Evolutionary conservation across 805 yeast species (phyloP).

Genomic region (Ogataea philodendri): DNA sequence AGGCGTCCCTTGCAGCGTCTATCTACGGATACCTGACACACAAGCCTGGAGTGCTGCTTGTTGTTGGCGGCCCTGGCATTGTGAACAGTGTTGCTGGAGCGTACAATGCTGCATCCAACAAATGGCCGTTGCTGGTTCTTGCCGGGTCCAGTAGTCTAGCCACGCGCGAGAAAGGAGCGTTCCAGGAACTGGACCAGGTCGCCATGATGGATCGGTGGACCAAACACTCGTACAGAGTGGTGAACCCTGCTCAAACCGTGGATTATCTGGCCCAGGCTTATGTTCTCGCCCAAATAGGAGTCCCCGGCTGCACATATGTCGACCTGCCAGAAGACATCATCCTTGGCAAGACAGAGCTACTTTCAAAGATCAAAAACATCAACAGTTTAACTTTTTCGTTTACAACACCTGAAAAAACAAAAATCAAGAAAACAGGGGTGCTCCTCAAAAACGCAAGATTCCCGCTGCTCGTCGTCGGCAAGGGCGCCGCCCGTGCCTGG

Average conservation of each 20-base stretch:
- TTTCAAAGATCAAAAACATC: constrained; percentile 4
- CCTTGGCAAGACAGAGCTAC: constrained; percentile 28
- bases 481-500: constrained; percentile 54
- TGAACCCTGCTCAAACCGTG: constrained; percentile 36
- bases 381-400: constrained; percentile 11
- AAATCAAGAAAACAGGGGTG: constrained; percentile 37
- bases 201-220: constrained; percentile 42
- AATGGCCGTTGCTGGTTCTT: constrained; percentile 63
- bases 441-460: constrained; percentile 36
- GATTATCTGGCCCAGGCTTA: constrained; percentile 45
- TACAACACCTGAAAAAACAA: constrained; percentile 32
- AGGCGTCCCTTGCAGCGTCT: constrained; percentile 76
- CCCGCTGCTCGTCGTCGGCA: constrained; percentile 62
- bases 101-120: constrained; percentile 58
- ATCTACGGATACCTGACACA: constrained; percentile 65
- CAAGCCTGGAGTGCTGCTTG: constrained; percentile 62
- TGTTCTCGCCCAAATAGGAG: constrained; percentile 43
- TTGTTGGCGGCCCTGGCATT: constrained; percentile 77
- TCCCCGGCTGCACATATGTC: constrained; percentile 60
- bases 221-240: constrained; percentile 44
- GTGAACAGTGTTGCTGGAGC: constrained; percentile 67
- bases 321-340: constrained; percentile 66
- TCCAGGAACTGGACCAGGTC: constrained; percentile 70
- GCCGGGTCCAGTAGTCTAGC: constrained; percentile 59
- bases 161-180: constrained; percentile 57